Evolutionary conservation across 768 basidiomycete genomes (phyloP), one percentile per base, ranked within the genome.

Genomic region (Chalciporus chontae): DNA sequence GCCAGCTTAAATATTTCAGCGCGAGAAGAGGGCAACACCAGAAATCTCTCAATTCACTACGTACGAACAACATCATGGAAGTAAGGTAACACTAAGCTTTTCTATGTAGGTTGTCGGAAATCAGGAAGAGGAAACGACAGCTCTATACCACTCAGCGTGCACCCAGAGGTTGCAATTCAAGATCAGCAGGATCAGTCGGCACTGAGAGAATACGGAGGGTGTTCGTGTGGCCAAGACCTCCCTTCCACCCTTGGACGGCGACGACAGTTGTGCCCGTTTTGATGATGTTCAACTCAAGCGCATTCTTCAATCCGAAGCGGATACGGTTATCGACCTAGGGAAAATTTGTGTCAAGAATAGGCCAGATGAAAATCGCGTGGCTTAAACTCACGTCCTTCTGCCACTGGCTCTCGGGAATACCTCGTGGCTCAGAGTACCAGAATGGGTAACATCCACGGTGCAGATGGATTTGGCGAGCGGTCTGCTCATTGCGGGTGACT

Each of bases 171-270:
- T 90, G 85, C 69, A 84, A 58, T 68, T 86, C 83, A 45, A 94
- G 71, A 66, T 94, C 91, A 44, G 85, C 87, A 29, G 70, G 54
- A 60, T 92, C 88, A 19, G 87, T 90, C 15, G 91, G 91, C 40
- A 93, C 91, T 36, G 81, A 82, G 58, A 94, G 70, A 53, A 94
- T 79, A 43, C 91, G 85, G 50, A 94, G 74, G 11, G 90, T 93
- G 77, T 94, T 94, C 57, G 92, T 94, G 73, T 96, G 93, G 27
- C 94, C 94, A 40, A 96, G 81, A 51, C 96, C 96, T 39, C 94
- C 91, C 74, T 94, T 95, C 95, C 95, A 99, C n/a, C 96, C 96
- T 71, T 98, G 96, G 5, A 99, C 88, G 43, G 95, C 95, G 55
- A 98, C 77, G 63, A 99, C 80, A 21, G 94, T 91, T 46, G 84